Evolutionary conservation across 495 filamentous ascomycete species (phyloP), one percentile per base, ranked within the genome.

Genomic region (Penicillium samsonianum): DNA sequence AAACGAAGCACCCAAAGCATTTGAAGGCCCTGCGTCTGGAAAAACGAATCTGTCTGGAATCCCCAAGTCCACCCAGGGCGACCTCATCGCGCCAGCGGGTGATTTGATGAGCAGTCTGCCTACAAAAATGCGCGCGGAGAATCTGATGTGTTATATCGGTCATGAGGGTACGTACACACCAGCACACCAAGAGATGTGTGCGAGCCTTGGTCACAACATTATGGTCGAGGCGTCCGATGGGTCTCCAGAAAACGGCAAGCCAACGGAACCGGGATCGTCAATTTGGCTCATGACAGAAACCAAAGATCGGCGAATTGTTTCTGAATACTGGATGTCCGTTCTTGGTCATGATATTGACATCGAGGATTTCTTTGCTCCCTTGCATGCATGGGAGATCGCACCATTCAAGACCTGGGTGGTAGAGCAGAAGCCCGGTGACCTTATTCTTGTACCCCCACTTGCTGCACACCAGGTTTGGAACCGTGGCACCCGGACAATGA

Each of bases 381-480:
- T 97, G 43, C 89, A 90, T 57, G 91, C 92, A 5, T 97, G 92
- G 90, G 90, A 89, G 73, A 87, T 88, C 47, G 94, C 93, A 2
- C 92, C 90, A 8, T 97, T 98, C 63, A 89, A 84, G 10, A 92
- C 92, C 1, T 97, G 92, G 61, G 81, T 98, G 51, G 91, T 96
- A 28, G 91, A 98, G 65, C 94, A 98, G 67, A 88, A 78, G 50
- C 82, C 86, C n/a, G 94, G 94, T 8, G 94, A 98, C 68, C 93
- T 97, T 67, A 92, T 98, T 49, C 81, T 98, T 1, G 87, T 98
- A 19, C 94, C 94, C n/a, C 92, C 94, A 7, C 75, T 98, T 7
- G 93, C 92, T n/a, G 91, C 93, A 0, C 94, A 98, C 65, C 94
- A 98, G 65, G 94, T 98, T 22, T 98, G 94, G 94, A 98, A 98